phyloP scores from a whole-genome alignment of 1,284 basidiomycete genomes.

The Ustilago curta region DNA sequence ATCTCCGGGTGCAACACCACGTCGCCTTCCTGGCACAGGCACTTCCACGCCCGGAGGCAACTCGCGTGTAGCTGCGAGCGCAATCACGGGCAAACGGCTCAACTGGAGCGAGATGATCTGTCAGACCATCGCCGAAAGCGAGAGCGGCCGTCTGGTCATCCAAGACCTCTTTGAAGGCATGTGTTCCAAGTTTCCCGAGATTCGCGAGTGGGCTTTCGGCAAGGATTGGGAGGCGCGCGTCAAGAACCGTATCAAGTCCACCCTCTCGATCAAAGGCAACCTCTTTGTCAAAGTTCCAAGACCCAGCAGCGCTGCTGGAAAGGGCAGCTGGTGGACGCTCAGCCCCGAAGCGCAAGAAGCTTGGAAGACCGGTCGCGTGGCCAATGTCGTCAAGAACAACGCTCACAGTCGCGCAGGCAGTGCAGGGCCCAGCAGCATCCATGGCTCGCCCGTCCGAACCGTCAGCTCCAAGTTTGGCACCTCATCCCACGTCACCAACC shows the following conservation, averaged over 20 bases:
- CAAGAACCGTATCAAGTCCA: constrained; percentile 69
- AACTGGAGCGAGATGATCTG: constrained; percentile 69
- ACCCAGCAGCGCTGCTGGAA: constrained; percentile 61
- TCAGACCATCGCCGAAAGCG: constrained; percentile 63
- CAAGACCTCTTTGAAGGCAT: constrained; percentile 67
- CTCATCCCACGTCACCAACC: constrained; percentile 39
- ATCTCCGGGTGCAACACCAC: constrained; percentile 53
- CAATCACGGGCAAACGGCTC: constrained; percentile 63
- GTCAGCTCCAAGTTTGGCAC: constrained; percentile 52
- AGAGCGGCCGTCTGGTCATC: constrained; percentile 63
- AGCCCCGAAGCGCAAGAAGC: constrained; percentile 64
- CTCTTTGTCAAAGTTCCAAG: constrained; percentile 67
- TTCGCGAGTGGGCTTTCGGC: constrained; percentile 66
- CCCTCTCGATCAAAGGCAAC: constrained; percentile 66
- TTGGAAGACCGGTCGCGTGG: constrained; percentile 61
- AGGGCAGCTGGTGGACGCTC: constrained; percentile 68
- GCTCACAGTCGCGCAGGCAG: constrained; percentile 51
- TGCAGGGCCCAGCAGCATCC: constrained; percentile 56
- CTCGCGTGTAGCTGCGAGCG: constrained; percentile 55
- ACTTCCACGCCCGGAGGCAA: constrained; percentile 52
- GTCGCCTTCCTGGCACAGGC: constrained; percentile 48
- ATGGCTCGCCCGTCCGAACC: constrained; percentile 49
- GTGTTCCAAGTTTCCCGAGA: constrained; percentile 65
- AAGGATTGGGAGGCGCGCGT: constrained; percentile 68
- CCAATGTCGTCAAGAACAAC: constrained; percentile 61